phyloP scores from a whole-genome alignment of 2,329 filamentous ascomycete species.

The Colletotrichum aenigma region DNA sequence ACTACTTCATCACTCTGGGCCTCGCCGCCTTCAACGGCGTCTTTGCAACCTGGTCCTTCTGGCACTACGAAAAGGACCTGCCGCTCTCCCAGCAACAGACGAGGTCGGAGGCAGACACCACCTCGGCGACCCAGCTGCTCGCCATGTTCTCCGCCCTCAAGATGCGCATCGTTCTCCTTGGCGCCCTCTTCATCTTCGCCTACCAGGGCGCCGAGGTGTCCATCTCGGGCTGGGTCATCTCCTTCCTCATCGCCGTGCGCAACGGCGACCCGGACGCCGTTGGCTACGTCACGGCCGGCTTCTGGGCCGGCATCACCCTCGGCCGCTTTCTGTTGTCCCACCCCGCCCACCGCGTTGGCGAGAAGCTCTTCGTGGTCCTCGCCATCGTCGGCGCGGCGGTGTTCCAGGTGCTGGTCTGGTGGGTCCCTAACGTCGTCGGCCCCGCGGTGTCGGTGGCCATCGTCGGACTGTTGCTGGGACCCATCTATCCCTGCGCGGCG shows the following conservation, averaged over 20 bases:
- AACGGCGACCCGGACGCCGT: constrained; percentile 72
- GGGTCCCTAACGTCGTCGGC: constrained; percentile 75
- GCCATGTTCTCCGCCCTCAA: constrained; percentile 54
- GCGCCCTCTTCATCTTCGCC: constrained; percentile 81
- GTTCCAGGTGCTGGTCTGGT: constrained; percentile 81
- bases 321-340: constrained; percentile 75
- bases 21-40: constrained; percentile 61
- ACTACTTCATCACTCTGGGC: constrained; percentile 71
- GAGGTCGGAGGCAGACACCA: constrained; percentile 22
- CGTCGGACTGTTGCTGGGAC: constrained; percentile 77
- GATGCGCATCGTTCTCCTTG: constrained; percentile 69
- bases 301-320: constrained; percentile 76
- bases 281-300: constrained; percentile 79
- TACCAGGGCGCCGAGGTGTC: constrained; percentile 87
- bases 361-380: constrained; percentile 70
- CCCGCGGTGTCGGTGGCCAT: constrained; percentile 71
- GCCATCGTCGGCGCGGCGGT: constrained; percentile 65
- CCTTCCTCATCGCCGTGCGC: constrained; percentile 75
- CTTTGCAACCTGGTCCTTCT: constrained; percentile 71
- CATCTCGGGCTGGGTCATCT: constrained; percentile 86
- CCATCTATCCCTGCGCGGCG: constrained; percentile 77
- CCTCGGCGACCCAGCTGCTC: constrained; percentile 30
- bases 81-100: constrained; percentile 8
- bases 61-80: constrained; percentile 68
- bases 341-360: constrained; percentile 70